Evolutionary conservation across 139 green algal species (phyloP).

Genomic region (Coelastrella sp.): DNA sequence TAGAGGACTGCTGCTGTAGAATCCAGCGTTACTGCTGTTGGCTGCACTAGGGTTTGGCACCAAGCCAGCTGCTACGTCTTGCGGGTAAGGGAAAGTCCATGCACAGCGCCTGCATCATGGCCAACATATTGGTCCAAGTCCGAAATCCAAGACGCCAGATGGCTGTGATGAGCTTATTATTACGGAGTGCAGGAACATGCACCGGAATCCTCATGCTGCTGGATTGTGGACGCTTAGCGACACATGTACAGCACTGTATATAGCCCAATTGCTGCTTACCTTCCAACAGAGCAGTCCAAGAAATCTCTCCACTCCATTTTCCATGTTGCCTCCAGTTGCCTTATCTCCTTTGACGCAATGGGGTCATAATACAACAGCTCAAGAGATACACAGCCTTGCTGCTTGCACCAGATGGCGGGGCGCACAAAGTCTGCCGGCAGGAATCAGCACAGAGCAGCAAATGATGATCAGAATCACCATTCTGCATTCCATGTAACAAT

Average conservation of each 20-base stretch:
- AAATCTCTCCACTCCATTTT: constrained; percentile 55
- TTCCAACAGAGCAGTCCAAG: constrained; percentile 38
- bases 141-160: too few relatives aligned
- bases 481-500: too few relatives aligned
- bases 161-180: too few relatives aligned
- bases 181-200: too few relatives aligned
- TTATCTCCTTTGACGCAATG: constrained; percentile 34
- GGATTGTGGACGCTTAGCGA: too few relatives aligned
- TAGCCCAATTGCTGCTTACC: neutral
- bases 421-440: constrained; percentile 44
- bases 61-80: constrained; percentile 31
- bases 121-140: neutral
- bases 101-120: constrained; percentile 4
- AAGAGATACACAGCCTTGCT: constrained; percentile 48
- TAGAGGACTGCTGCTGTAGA: too few relatives aligned
- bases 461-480: too few relatives aligned
- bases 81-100: constrained; percentile 47
- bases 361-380: constrained; percentile 49
- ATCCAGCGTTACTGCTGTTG: constrained; percentile 20
- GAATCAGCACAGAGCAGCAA: neutral
- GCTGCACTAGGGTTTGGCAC: neutral
- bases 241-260: too few relatives aligned
- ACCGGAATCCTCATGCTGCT: too few relatives aligned
- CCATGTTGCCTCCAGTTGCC: constrained; percentile 19
- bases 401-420: constrained; percentile 48